These are phyloP conservation scores for Ogataea allantospora DNA, from an alignment of 805 yeast genomes.

Conservation along the genomic window DNA sequence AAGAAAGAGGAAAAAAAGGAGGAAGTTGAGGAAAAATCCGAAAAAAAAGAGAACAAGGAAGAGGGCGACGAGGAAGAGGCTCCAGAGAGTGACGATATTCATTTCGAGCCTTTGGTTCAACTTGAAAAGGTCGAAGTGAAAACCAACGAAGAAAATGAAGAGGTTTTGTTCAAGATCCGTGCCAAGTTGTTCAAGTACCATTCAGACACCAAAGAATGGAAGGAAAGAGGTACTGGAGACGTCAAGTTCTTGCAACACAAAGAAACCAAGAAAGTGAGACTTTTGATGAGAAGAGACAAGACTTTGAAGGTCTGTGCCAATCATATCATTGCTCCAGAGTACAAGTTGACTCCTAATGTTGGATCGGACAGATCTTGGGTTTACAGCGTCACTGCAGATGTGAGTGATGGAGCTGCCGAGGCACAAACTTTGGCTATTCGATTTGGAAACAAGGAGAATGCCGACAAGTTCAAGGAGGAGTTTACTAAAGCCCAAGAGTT, in stretches of 20 bases:
- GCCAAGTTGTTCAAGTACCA: slow-evolving; percentile 91
- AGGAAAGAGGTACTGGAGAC: slow-evolving; percentile 99
- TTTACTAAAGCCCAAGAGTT: slow-evolving; percentile 79
- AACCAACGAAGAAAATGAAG: slow-evolving; percentile 92
- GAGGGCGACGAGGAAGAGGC: slow-evolving; percentile 54
- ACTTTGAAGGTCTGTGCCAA: slow-evolving; percentile 97
- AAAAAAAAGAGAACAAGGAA: slow-evolving; percentile 35
- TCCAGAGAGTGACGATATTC: slow-evolving; percentile 78
- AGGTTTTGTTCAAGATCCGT: slow-evolving; percentile 77
- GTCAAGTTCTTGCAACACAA: slow-evolving; percentile 93
- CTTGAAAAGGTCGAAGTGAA: slow-evolving; percentile 95
- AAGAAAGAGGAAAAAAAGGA: slow-evolving; percentile 47
- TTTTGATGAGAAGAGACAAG: slow-evolving; percentile 98
- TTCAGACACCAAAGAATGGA: slow-evolving; percentile 89
- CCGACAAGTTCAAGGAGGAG: slow-evolving; percentile 91
- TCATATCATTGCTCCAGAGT: slow-evolving; percentile 83
- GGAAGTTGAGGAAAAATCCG: slow-evolving; percentile 36
- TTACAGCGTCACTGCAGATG: slow-evolving; percentile 89
- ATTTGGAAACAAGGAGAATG: slow-evolving; percentile 88
- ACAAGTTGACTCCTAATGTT: slow-evolving; percentile 83
- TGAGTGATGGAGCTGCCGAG: slow-evolving; percentile 94
- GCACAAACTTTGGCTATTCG: slow-evolving; percentile 96
- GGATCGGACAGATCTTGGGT: slow-evolving; percentile 99
- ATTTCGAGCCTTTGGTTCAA: slow-evolving; percentile 94
- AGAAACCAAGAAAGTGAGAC: slow-evolving; percentile 74